A percentile compares a stretch with the other conserved stretches of the same genome.
Conservation (phyloP, 805 yeast species). For the Lipomyces yamanashiensis region DNA sequence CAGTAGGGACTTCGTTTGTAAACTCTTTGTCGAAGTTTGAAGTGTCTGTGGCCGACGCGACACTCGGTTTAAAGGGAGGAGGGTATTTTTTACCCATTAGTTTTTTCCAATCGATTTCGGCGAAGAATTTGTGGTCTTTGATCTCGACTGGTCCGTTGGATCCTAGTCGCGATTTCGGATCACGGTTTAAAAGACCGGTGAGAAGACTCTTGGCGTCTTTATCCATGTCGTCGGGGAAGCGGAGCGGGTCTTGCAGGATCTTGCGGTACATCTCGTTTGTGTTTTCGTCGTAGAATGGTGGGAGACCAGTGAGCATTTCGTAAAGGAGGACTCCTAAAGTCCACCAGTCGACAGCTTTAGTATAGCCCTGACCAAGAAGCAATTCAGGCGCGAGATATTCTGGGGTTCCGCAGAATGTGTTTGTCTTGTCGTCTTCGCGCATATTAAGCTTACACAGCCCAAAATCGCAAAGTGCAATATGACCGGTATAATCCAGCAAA, state of each 20-base stretch:
- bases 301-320: constrained; percentile 96
- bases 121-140: constrained; percentile 79
- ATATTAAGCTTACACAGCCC: constrained; percentile 95
- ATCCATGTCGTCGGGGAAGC: constrained; percentile 87
- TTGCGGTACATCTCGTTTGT: constrained; percentile 91
- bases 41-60: constrained; percentile 72
- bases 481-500: constrained; percentile 92
- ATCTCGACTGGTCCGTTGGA: constrained; percentile 82
- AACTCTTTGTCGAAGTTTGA: constrained; percentile 92
- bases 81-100: constrained; percentile 82
- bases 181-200: constrained; percentile 75
- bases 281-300: constrained; percentile 96
- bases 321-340: constrained; percentile 90
- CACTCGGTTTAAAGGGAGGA: constrained; percentile 95
- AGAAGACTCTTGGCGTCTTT: constrained; percentile 82
- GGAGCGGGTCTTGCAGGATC: constrained; percentile 84
- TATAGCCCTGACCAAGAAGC: constrained; percentile 88
- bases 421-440: constrained; percentile 58
- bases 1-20: constrained; percentile 90
- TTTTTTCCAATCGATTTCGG: constrained; percentile 85
- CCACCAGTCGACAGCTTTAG: constrained; percentile 98
- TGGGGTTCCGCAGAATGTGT: constrained; percentile 97
- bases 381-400: constrained; percentile 97
- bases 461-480: constrained; percentile 95
- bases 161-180: constrained; percentile 80